phyloP scores from a whole-genome alignment of 192 early-diverging fungal species.

The Podila clonocystis region DNA sequence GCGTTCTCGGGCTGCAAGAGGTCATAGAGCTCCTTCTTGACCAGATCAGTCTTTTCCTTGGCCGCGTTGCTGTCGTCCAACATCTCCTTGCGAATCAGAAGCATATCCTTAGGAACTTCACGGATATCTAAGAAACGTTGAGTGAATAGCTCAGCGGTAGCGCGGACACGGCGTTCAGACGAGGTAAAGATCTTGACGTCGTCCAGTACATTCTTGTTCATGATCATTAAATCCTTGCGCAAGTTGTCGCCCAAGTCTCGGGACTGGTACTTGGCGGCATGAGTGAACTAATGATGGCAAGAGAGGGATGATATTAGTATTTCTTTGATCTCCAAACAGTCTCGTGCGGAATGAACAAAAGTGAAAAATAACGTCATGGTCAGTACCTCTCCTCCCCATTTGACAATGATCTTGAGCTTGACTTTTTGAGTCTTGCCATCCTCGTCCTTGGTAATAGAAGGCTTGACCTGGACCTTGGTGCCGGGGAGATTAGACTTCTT shows the following conservation, averaged over 20 bases:
- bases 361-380: neutral
- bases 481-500: conserved; percentile 85
- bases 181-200: conserved; percentile 89
- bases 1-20: conserved; percentile 54
- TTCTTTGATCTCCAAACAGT: neutral
- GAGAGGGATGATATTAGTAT: neutral
- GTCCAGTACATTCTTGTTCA: conserved; percentile 87
- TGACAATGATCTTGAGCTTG: conserved; percentile 91
- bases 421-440: conserved; percentile 56
- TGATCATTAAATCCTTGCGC: conserved; percentile 89
- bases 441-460: conserved; percentile 69
- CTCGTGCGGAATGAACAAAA: neutral
- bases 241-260: conserved; percentile 93
- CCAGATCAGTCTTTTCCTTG: conserved; percentile 92
- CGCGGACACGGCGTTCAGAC: conserved; percentile 88
- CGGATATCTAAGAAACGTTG: conserved; percentile 69
- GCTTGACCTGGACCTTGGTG: conserved; percentile 94
- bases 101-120: conserved; percentile 66
- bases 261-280: conserved; percentile 90
- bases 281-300: conserved; percentile 77
- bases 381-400: conserved; percentile 91
- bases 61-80: conserved; percentile 95
- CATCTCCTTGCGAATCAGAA: conserved; percentile 88
- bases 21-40: conserved; percentile 75
- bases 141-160: conserved; percentile 82